Percentiles rank a stretch among this genome's conserved stretches.
These are phyloP conservation scores for Fusarium sp. DNA, from an alignment of 2,329 filamentous ascomycete genomes.

Conservation along the genomic window DNA sequence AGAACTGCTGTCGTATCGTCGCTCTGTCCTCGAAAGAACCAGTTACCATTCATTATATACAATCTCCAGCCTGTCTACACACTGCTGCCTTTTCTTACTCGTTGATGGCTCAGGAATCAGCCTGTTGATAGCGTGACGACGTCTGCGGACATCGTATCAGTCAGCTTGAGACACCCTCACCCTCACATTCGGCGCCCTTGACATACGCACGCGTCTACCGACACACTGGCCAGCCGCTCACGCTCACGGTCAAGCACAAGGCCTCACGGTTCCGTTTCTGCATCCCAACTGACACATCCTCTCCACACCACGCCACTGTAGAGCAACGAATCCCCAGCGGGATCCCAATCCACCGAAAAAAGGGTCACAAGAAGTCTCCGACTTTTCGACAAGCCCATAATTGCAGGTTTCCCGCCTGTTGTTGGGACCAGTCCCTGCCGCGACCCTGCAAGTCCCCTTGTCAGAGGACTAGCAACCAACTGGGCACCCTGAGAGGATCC, in stretches of 20 bases:
- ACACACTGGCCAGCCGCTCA: conserved; percentile 20
- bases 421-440: conserved; percentile 17
- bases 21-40: background rate
- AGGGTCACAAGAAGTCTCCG: conserved; percentile 29
- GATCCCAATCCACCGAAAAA: conserved; percentile 18
- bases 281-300: conserved; percentile 29
- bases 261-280: conserved; percentile 16
- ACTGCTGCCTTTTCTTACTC: conserved; percentile 4
- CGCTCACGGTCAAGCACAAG: conserved; percentile 22
- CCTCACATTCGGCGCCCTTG: background rate
- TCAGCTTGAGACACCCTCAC: conserved; percentile 31
- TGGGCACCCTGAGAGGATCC: conserved; percentile 35
- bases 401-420: conserved; percentile 20
- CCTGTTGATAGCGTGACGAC: conserved; percentile 32
- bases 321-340: conserved; percentile 23
- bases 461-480: conserved; percentile 22
- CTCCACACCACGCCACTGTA: conserved; percentile 30
- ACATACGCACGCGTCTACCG: conserved; percentile 9
- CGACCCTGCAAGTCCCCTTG: conserved; percentile 28
- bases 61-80: background rate
- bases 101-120: conserved; percentile 13
- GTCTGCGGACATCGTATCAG: conserved; percentile 35
- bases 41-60: conserved; percentile 14
- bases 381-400: conserved; percentile 33
- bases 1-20: conserved; percentile 2